phyloP scores from a whole-genome alignment of 1,284 basidiomycete genomes.

The Puccinia triticina region DNA sequence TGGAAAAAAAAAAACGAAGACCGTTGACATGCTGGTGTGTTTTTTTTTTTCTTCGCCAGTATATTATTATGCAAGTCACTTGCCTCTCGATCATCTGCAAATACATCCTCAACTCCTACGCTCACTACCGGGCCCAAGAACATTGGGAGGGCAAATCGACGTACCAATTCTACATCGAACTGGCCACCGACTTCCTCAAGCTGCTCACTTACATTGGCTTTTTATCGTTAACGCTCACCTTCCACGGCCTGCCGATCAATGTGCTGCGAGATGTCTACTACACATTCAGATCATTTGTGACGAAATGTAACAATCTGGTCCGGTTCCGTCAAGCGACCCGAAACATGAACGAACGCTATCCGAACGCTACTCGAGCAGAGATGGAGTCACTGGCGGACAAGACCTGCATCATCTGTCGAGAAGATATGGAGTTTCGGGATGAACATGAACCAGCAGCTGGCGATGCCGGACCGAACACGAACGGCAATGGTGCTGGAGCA shows the following conservation, averaged over 20 bases:
- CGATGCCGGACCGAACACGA: slow-evolving; percentile 55
- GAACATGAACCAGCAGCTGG: slow-evolving; percentile 54
- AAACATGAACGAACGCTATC: slow-evolving; percentile 96
- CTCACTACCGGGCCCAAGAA: slow-evolving; percentile 71
- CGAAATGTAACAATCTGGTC: slow-evolving; percentile 78
- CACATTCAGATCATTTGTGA: slow-evolving; percentile 85
- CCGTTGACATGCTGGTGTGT: slow-evolving; percentile 41
- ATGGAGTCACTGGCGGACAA: slow-evolving; percentile 77
- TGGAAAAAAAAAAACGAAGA: no score
- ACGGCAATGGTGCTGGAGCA: slow-evolving; percentile 53
- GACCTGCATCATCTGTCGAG: slow-evolving; percentile 98
- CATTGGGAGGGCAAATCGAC: slow-evolving; percentile 97
- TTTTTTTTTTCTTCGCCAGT: slow-evolving; percentile 64
- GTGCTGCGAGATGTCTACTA: slow-evolving; percentile 95
- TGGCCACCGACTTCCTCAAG: slow-evolving; percentile 91
- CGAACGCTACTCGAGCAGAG: slow-evolving; percentile 86
- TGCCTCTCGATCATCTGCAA: slow-evolving; percentile 77
- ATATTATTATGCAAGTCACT: slow-evolving; percentile 84
- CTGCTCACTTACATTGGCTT: slow-evolving; percentile 88
- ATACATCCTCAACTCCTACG: slow-evolving; percentile 81
- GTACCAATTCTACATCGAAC: slow-evolving; percentile 91
- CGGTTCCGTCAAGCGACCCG: slow-evolving; percentile 90
- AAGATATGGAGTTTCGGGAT: slow-evolving; percentile 76
- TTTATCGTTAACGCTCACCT: slow-evolving; percentile 86
- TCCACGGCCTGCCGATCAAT: slow-evolving; percentile 94